Percentiles rank a stretch among this genome's conserved stretches.
Conservation (phyloP, 441 rosid genomes). For the Theobroma grandiflorum region DNA sequence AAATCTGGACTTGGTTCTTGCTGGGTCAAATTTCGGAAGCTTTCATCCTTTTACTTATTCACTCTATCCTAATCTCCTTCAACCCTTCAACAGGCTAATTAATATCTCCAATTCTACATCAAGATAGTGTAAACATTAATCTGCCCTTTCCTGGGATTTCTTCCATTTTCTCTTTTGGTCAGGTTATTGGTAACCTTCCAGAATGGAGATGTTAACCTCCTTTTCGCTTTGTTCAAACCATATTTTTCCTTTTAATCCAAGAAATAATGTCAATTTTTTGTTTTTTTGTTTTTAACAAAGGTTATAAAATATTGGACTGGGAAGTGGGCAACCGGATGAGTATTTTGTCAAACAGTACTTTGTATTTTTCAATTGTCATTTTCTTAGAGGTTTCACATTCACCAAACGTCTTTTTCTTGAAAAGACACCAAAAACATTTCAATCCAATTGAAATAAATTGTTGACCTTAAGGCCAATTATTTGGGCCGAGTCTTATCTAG, state of each 20-base stretch:
- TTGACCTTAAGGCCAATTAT: not conserved
- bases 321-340: not conserved
- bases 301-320: not conserved
- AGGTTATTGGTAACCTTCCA: not conserved
- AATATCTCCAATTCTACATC: too few species aligned
- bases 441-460: not conserved
- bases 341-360: too few species aligned
- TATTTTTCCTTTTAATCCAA: not conserved
- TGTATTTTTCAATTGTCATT: not conserved
- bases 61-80: not conserved
- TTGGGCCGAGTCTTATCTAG: not conserved
- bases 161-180: not conserved
- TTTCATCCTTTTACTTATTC: not conserved
- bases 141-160: too few species aligned
- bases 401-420: not conserved
- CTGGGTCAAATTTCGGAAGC: not conserved
- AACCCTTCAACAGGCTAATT: too few species aligned
- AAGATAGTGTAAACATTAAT: too few species aligned
- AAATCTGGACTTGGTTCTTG: not conserved
- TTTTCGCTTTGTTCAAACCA: not conserved
- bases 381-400: not conserved
- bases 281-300: too few species aligned
- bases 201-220: not conserved
- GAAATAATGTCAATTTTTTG: too few species aligned
- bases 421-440: too few species aligned